Evolutionary conservation across 2,329 filamentous ascomycete genomes (phyloP).

Genomic region (Paraphoma chrysanthemicola): DNA sequence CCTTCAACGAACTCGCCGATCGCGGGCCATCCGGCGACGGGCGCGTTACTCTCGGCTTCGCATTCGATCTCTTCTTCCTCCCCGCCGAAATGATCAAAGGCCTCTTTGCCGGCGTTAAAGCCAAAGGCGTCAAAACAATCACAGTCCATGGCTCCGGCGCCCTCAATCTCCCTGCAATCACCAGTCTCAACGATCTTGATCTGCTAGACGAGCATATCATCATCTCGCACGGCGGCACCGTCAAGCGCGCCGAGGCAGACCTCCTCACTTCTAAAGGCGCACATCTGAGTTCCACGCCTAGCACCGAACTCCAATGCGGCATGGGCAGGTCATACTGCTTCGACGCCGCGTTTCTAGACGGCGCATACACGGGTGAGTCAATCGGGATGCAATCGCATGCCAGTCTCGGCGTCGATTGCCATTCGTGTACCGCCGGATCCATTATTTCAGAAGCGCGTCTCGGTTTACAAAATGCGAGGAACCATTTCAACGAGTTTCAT

Average conservation of each 20-base stretch:
- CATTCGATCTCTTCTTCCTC: conserved; percentile 53
- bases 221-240: conserved; percentile 50
- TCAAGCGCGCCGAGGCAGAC: conserved; percentile 44
- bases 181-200: conserved; percentile 40
- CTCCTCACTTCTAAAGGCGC: conserved; percentile 45
- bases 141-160: conserved; percentile 48
- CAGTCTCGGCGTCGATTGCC: conserved; percentile 62
- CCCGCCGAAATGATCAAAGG: conserved; percentile 46
- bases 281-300: conserved; percentile 55
- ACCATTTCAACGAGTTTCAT: conserved; percentile 51
- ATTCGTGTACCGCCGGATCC: conserved; percentile 60
- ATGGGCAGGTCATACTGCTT: conserved; percentile 49
- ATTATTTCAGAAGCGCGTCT: conserved; percentile 56
- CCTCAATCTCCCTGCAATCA: conserved; percentile 16
- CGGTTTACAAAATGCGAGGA: conserved; percentile 58
- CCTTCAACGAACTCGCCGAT: conserved; percentile 45
- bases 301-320: conserved; percentile 61
- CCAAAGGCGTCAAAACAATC: conserved; percentile 49
- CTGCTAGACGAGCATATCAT: conserved; percentile 54
- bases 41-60: conserved; percentile 53
- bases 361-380: conserved; percentile 17
- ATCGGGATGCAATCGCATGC: conserved; percentile 48
- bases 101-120: conserved; percentile 48
- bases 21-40: conserved; percentile 31
- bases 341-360: conserved; percentile 27